A percentile compares a stretch with the other conserved stretches of the same genome.
Conservation (phyloP, 2,329 filamentous ascomycete species). For the Exophiala bonariae region DNA sequence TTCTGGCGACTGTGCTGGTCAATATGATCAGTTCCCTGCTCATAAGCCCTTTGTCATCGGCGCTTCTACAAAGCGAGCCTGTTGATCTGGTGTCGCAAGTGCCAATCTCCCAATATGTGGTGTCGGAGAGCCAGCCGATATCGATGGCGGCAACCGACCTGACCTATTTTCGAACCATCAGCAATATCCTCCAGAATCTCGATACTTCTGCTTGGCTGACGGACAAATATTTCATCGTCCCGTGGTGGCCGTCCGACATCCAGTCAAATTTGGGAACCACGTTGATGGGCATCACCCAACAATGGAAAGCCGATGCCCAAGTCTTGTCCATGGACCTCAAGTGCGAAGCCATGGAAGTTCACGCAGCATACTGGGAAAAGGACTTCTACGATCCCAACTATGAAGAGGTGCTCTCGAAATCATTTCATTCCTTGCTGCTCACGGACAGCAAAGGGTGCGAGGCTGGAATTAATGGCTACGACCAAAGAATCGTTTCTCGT, state of each 20-base stretch:
- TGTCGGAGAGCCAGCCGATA: constrained; percentile 5
- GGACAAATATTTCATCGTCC: constrained; percentile 28
- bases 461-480: constrained; percentile 1
- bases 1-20: constrained; percentile 14
- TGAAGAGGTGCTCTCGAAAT: too few relatives aligned
- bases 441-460: constrained; percentile 3
- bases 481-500: not conserved
- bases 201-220: constrained; percentile 33
- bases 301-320: constrained; percentile 22
- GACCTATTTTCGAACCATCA: constrained; percentile 29
- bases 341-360: constrained; percentile 23
- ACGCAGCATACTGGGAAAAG: constrained; percentile 14
- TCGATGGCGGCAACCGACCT: constrained; percentile 15
- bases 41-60: constrained; percentile 27
- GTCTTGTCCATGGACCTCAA: constrained; percentile 24
- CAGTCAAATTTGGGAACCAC: not conserved
- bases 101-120: not conserved
- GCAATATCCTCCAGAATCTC: constrained; percentile 29
- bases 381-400: too few relatives aligned
- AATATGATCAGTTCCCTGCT: constrained; percentile 20
- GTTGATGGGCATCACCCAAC: constrained; percentile 3
- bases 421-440: not conserved
- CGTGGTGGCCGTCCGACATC: constrained; percentile 28
- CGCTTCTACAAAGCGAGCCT: constrained; percentile 18
- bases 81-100: constrained; percentile 13